These are phyloP conservation scores for Monosporascus sp. DNA, from an alignment of 2,329 filamentous ascomycete species.

Conservation along the genomic window DNA sequence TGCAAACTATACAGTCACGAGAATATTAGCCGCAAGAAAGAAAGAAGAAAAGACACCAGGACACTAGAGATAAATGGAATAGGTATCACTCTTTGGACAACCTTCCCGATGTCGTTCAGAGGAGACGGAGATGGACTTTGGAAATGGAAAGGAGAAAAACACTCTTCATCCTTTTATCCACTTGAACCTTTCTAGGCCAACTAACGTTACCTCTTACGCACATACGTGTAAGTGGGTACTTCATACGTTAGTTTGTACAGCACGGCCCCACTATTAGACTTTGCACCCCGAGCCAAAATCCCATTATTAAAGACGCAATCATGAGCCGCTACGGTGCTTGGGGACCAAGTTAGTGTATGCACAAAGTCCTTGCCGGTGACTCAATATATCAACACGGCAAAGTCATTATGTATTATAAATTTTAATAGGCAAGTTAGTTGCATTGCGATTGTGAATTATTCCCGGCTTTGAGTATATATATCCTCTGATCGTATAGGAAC, in stretches of 20 bases:
- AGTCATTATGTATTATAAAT: not conserved
- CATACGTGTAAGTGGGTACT: not conserved
- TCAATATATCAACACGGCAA: constrained; percentile 5
- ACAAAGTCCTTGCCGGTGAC: constrained; percentile 11
- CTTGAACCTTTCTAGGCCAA: not conserved
- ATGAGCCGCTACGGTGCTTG: not conserved
- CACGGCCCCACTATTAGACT: not conserved
- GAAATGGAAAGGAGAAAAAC: not conserved
- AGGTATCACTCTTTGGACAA: not conserved
- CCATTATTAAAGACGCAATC: not conserved
- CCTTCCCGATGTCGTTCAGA: not conserved
- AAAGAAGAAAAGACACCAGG: not conserved
- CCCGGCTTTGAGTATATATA: not conserved
- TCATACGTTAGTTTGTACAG: not conserved
- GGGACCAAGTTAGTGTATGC: not conserved
- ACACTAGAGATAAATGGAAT: not conserved
- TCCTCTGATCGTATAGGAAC: not conserved
- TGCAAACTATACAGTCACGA: not conserved
- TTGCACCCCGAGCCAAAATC: not conserved
- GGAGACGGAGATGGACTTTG: too few relatives aligned
- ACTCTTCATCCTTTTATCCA: too few relatives aligned
- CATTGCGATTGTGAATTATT: not conserved
- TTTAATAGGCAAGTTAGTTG: not conserved
- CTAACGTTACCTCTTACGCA: not conserved
- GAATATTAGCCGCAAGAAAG: not conserved